These are phyloP conservation scores for Hapsidospora chrysogenum DNA, from an alignment of 495 filamentous ascomycete genomes.

Conservation along the genomic window DNA sequence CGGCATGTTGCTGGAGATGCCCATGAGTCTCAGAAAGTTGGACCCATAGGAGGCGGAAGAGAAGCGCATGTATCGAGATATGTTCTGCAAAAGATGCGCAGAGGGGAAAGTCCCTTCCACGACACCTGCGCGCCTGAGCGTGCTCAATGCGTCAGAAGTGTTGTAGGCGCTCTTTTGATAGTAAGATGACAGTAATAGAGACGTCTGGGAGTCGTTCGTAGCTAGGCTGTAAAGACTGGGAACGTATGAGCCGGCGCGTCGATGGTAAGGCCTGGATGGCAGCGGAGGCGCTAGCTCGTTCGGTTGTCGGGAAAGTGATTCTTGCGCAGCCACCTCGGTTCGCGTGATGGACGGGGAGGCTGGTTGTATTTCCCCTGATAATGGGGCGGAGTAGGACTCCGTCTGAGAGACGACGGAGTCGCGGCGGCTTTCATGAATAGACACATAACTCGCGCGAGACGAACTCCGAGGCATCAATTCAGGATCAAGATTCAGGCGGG, in stretches of 20 bases:
- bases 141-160: conserved; percentile 35
- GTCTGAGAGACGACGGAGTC: conserved; percentile 42
- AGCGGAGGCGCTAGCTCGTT: neutral
- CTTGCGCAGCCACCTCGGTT: neutral
- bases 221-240: conserved; percentile 58
- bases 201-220: conserved; percentile 46
- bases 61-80: conserved; percentile 60
- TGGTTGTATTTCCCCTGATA: conserved; percentile 17
- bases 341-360: conserved; percentile 10
- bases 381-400: conserved; percentile 40
- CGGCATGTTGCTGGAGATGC: conserved; percentile 36
- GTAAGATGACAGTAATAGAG: conserved; percentile 40
- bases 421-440: conserved; percentile 34
- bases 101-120: conserved; percentile 50
- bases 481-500: neutral
- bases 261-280: conserved; percentile 7
- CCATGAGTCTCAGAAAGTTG: conserved; percentile 53
- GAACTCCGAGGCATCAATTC: conserved; percentile 10
- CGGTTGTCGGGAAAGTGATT: neutral
- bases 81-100: conserved; percentile 50
- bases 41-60: conserved; percentile 63
- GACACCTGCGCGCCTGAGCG: conserved; percentile 36
- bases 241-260: conserved; percentile 19
- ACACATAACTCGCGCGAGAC: conserved; percentile 29
- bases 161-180: conserved; percentile 36